Conservation (phyloP, 805 yeast genomes). For the Hanseniaspora hatyaiensis region DNA sequence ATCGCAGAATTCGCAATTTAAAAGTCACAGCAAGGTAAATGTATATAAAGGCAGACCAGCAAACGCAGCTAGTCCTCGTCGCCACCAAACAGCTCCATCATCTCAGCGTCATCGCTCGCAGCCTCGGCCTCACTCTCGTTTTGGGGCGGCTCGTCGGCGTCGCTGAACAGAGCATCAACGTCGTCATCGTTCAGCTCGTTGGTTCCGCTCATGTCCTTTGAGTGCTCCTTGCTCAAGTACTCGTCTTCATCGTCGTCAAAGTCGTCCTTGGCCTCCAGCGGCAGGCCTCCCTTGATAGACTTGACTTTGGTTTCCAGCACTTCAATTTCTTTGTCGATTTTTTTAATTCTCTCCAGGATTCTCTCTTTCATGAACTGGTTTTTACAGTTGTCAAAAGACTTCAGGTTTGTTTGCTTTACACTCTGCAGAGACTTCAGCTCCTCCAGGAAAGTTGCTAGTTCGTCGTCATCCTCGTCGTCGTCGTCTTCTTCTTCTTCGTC, state of each 20-base stretch:
- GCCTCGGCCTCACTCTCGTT: neutral
- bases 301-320: slow-evolving; percentile 10
- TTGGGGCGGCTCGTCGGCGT: slow-evolving; percentile 5
- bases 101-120: slow-evolving; percentile 4
- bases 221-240: neutral
- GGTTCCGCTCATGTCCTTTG: slow-evolving; percentile 1
- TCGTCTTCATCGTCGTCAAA: slow-evolving; percentile 1
- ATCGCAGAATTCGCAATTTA: too few relatives aligned
- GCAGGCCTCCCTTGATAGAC: neutral
- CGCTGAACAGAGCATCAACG: slow-evolving; percentile 12
- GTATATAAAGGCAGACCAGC: too few relatives aligned
- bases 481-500: slow-evolving; percentile 32
- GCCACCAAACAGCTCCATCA: slow-evolving; percentile 15
- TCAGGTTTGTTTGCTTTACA: slow-evolving; percentile 14
- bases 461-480: slow-evolving; percentile 32
- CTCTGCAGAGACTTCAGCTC: slow-evolving; percentile 9
- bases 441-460: slow-evolving; percentile 20
- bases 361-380: slow-evolving; percentile 16
- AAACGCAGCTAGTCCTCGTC: too few relatives aligned
- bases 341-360: slow-evolving; percentile 14
- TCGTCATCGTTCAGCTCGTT: slow-evolving; percentile 6
- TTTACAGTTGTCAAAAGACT: slow-evolving; percentile 14
- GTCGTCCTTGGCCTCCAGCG: neutral
- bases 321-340: slow-evolving; percentile 14
- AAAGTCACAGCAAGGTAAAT: too few relatives aligned